phyloP scores from a whole-genome alignment of 768 basidiomycete species.

The Kwoniella mangroviensis region DNA sequence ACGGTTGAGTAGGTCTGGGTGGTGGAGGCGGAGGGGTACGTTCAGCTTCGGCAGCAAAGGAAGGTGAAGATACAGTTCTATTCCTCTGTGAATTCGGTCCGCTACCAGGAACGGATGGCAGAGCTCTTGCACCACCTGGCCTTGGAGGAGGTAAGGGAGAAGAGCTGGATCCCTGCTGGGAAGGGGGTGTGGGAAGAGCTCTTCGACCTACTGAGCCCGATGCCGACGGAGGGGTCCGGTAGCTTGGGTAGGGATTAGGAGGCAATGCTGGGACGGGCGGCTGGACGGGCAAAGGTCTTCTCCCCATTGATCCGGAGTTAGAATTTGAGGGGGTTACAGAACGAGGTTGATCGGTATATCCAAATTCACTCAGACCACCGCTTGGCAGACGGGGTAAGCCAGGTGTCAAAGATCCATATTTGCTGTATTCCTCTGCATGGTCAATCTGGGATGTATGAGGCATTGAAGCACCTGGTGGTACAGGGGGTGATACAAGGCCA shows the following conservation, averaged over 20 bases:
- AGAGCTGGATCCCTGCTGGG: conserved; percentile 5
- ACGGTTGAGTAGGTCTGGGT: conserved; percentile 14
- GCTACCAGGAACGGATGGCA: conserved; percentile 27
- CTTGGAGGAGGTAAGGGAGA: conserved; percentile 29
- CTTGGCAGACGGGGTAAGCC: conserved; percentile 20
- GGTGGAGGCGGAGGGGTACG: conserved; percentile 21
- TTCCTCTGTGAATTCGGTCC: background rate
- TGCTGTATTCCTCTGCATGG: background rate
- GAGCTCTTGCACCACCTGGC: conserved; percentile 20
- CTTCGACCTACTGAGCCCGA: conserved; percentile 22
- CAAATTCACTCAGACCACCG: conserved; percentile 25
- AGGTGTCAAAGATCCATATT: background rate
- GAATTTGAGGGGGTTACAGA: conserved; percentile 11
- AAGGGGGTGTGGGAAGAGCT: conserved; percentile 35
- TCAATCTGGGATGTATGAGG: background rate
- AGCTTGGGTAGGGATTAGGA: conserved; percentile 17
- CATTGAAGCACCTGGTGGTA: conserved; percentile 6
- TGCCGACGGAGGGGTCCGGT: conserved; percentile 6
- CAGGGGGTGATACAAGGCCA: conserved; percentile 7
- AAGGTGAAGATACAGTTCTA: background rate
- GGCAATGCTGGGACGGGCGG: conserved; percentile 14
- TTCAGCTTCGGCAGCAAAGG: background rate
- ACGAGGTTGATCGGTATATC: conserved; percentile 12
- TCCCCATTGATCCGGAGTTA: background rate
- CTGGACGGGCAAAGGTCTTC: conserved; percentile 34